Percentiles rank a stretch among this genome's conserved stretches.
Evolutionary conservation across 441 rosid species (phyloP).

Genomic region (Mallotus repandus): DNA sequence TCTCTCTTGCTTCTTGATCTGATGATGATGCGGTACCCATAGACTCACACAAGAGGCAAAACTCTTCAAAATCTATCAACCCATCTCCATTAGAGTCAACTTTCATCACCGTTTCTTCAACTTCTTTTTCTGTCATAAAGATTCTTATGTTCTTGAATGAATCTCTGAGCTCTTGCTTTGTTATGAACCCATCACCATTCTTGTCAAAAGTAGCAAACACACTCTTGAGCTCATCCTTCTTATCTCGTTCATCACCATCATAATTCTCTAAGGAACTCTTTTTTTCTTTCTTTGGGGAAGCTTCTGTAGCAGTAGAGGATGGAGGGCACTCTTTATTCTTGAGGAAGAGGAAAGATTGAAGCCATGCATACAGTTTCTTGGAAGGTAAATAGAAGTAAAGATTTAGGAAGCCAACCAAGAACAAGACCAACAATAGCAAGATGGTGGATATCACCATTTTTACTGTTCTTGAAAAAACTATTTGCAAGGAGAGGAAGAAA

Average conservation of each 20-base stretch:
- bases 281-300: neutral
- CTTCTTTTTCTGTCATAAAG: conserved; percentile 40
- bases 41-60: conserved; percentile 30
- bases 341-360: conserved; percentile 24
- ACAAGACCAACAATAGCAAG: conserved; percentile 9
- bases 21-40: neutral
- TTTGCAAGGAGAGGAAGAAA: no score
- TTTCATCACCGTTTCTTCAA: conserved; percentile 46
- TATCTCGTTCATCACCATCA: neutral
- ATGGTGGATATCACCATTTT: neutral
- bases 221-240: conserved; percentile 32
- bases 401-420: conserved; percentile 33
- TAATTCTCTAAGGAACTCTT: neutral
- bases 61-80: conserved; percentile 54
- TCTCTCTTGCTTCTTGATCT: neutral
- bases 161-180: conserved; percentile 47
- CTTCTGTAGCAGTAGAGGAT: neutral
- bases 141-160: conserved; percentile 45
- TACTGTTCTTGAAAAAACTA: neutral
- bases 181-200: conserved; percentile 58
- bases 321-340: neutral
- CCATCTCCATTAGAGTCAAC: conserved; percentile 60
- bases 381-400: conserved; percentile 31
- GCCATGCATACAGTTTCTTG: conserved; percentile 34
- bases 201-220: conserved; percentile 55